phyloP scores from a whole-genome alignment of 2,329 filamentous ascomycete genomes.

The Aspergillus pseudoglaucus region DNA sequence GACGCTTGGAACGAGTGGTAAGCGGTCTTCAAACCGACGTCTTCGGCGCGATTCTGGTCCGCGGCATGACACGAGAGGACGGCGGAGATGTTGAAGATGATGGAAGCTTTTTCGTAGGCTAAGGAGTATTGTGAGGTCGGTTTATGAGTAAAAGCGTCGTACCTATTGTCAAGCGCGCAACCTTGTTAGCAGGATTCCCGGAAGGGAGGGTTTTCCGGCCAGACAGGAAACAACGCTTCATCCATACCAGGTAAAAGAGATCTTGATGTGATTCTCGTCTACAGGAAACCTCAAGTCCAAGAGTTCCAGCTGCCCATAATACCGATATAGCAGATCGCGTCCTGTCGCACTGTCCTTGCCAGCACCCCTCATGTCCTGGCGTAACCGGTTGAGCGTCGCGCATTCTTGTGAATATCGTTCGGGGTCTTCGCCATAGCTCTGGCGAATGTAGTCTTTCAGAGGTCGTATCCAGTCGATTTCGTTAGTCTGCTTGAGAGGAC shows the following conservation, averaged over 20 bases:
- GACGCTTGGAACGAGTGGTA: constrained; percentile 98
- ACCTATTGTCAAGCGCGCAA: constrained; percentile 51
- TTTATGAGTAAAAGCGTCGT: constrained; percentile 98
- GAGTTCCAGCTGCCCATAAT: constrained; percentile 94
- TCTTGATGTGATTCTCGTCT: constrained; percentile 98
- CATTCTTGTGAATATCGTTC: constrained; percentile 96
- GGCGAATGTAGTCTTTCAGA: constrained; percentile 85
- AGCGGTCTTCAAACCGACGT: constrained; percentile 86
- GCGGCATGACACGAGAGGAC: constrained; percentile 94
- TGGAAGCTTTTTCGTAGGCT: constrained; percentile 96
- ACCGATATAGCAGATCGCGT: constrained; percentile 87
- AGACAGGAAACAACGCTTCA: not conserved
- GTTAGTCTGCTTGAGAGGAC: constrained; percentile 86
- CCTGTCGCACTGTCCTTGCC: constrained; percentile 94
- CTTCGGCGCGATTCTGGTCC: constrained; percentile 83
- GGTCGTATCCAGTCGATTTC: constrained; percentile 97
- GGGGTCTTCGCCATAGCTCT: constrained; percentile 92
- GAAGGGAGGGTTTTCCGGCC: not conserved
- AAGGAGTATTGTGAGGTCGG: constrained; percentile 94
- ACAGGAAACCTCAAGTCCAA: constrained; percentile 92
- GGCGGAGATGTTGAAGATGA: constrained; percentile 98
- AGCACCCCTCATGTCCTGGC: constrained; percentile 97
- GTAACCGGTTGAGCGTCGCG: constrained; percentile 82
- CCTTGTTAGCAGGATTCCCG: not conserved
- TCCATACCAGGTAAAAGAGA: constrained; percentile 88